Percentiles rank a stretch among this genome's conserved stretches.
phyloP scores from a whole-genome alignment of 352 stramenopile species.

The Discostella stelligera region DNA sequence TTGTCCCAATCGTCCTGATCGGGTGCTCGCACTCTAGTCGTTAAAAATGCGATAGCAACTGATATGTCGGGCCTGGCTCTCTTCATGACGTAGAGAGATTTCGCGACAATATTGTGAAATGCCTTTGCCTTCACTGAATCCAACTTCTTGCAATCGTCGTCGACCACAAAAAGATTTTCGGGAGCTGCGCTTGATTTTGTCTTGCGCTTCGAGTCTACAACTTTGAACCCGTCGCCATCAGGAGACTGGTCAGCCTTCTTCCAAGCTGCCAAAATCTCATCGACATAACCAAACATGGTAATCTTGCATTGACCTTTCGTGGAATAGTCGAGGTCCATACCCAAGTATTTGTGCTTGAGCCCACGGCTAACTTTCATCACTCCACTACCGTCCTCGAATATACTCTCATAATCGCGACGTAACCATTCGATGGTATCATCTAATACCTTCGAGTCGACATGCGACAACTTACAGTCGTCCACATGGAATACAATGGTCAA shows the following conservation, averaged over 20 bases:
- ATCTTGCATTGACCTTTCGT: slow-evolving; percentile 17
- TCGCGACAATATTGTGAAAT: slow-evolving; percentile 25
- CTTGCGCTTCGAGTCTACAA: slow-evolving; percentile 9
- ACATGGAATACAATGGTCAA: slow-evolving; percentile 26
- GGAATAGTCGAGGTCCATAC: slow-evolving; percentile 43
- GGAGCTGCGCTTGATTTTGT: slow-evolving; percentile 8
- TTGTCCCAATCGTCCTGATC: slow-evolving; percentile 20
- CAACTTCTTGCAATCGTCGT: slow-evolving; percentile 12
- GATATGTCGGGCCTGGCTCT: slow-evolving; percentile 38
- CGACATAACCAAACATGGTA: slow-evolving; percentile 34
- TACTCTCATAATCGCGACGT: not conserved
- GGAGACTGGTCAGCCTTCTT: too few species aligned
- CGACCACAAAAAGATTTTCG: slow-evolving; percentile 8
- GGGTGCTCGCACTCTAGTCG: slow-evolving; percentile 22
- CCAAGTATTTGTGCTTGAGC: slow-evolving; percentile 39
- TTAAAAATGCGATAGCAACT: slow-evolving; percentile 42
- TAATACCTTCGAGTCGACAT: not conserved
- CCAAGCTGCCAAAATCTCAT: too few species aligned
- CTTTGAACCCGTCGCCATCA: too few species aligned
- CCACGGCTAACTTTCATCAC: slow-evolving; percentile 16
- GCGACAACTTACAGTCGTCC: slow-evolving; percentile 11
- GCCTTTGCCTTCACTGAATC: not conserved
- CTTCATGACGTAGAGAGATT: slow-evolving; percentile 44
- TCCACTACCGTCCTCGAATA: slow-evolving; percentile 14
- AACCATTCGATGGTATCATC: slow-evolving; percentile 11